phyloP scores from a whole-genome alignment of 2,329 filamentous ascomycete species.

The Aphanocladium album region DNA sequence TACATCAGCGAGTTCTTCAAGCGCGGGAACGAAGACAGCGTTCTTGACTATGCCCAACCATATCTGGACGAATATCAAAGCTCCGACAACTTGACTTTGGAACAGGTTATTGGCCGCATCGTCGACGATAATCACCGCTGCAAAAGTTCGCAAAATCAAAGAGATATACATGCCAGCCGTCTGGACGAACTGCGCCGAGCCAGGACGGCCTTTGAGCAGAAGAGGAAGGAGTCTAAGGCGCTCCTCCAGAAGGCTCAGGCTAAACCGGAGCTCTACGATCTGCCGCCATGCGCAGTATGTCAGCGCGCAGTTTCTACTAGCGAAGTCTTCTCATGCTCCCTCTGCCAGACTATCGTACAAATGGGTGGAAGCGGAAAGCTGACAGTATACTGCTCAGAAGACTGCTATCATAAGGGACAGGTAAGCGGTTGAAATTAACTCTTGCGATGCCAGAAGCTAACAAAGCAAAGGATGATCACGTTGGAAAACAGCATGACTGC shows the following conservation, averaged over 20 bases:
- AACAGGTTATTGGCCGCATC: slow-evolving; percentile 31
- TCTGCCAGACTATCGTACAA: slow-evolving; percentile 40
- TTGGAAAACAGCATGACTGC: slow-evolving; percentile 36
- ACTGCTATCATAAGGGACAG: slow-evolving; percentile 35
- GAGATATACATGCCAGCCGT: slow-evolving; percentile 33
- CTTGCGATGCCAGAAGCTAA: neutral
- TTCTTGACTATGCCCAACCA: slow-evolving; percentile 28
- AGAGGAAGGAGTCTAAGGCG: slow-evolving; percentile 34
- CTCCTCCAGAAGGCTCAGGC: slow-evolving; percentile 27
- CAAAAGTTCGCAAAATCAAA: slow-evolving; percentile 28
- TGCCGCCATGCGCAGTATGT: slow-evolving; percentile 39
- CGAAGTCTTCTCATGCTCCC: slow-evolving; percentile 36
- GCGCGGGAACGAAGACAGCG: slow-evolving; percentile 27
- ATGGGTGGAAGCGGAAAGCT: slow-evolving; percentile 31
- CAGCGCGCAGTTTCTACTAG: slow-evolving; percentile 27
- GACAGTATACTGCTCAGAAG: slow-evolving; percentile 41
- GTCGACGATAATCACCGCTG: slow-evolving; percentile 27
- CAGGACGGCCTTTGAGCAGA: slow-evolving; percentile 44
- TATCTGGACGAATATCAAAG: slow-evolving; percentile 35
- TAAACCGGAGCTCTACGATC: slow-evolving; percentile 30
- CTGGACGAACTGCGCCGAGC: slow-evolving; percentile 45
- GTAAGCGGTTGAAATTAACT: slow-evolving; percentile 29
- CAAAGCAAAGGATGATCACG: slow-evolving; percentile 31
- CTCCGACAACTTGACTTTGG: slow-evolving; percentile 24
- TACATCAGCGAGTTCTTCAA: slow-evolving; percentile 40